Base-by-base conservation (phyloP, 1,284 basidiomycete species). In the Cutaneotrichosporon sp. region DNA sequence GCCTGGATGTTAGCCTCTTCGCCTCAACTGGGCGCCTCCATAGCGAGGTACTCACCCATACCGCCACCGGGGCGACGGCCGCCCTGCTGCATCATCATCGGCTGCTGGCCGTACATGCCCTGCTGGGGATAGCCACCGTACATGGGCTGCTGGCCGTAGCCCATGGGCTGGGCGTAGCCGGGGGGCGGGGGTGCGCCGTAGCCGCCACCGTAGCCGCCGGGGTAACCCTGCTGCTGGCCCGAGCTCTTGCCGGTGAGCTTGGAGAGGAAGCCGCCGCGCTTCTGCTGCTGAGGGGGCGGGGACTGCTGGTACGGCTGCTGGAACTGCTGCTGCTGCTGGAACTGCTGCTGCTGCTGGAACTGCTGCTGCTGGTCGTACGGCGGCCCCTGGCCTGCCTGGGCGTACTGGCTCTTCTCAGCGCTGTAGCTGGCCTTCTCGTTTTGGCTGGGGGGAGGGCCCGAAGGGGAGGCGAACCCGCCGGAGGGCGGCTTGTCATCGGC, bases 361-460 rank as follows among this genome's bases (percentile, higher is more conserved):
- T 50, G 25, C 25, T 16, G 25, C 25, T 27, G 25, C 7, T 50
- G 20, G 47, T 33, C 46, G 18, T 11, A 34, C 14, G 27, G 22
- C 24, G 4, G 24, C 13, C 27, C 10, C 24, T 25, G 24, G 11
- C 27, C 46, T 46, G 27, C 13, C 25, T 50, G 47, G 27, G 9
- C 27, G 14, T 46, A 46, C 11, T 29, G 18, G 25, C 14, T n/a
- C 34, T 57, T 43, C 42, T 43, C 59, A 8, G 45, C 43, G 29
- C 56, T 38, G 33, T 65, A 34, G 54, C 36, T 29, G 31, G 58
- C 27, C 58, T 68, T 60, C 34, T 63, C 57, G 59, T 64, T 14
- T 27, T 43, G 11, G 16, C 2, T 62, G 34, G 78, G 79, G 7
- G 78, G 78, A 0, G 74, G 68, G 24, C 77, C 77, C 4, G 75